A percentile compares a stretch with the other conserved stretches of the same genome.
Conservation (phyloP, 2,329 filamentous ascomycete genomes). For the Aspergillus carbonarius region DNA sequence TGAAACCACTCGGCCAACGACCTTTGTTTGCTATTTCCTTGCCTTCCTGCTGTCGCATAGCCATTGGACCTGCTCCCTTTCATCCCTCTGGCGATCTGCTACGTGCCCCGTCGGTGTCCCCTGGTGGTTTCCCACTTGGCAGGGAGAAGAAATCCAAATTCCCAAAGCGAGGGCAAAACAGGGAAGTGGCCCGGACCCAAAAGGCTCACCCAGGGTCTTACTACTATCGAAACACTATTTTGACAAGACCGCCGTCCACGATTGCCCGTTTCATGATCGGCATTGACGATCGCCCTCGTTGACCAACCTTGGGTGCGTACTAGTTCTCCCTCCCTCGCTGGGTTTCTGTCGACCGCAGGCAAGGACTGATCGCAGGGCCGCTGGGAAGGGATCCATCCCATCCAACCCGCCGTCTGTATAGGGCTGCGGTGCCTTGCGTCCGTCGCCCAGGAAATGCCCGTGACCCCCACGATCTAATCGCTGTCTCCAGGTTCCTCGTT, state of each 20-base stretch:
- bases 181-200: background rate
- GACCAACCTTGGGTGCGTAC: slow-evolving; percentile 19
- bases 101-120: background rate
- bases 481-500: slow-evolving; percentile 1
- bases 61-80: slow-evolving; percentile 2
- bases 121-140: background rate
- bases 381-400: slow-evolving; percentile 18
- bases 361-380: slow-evolving; percentile 23
- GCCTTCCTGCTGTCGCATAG: slow-evolving; percentile 5
- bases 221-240: slow-evolving; percentile 14
- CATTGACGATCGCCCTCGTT: slow-evolving; percentile 18
- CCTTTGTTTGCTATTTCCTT: slow-evolving; percentile 12
- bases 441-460: slow-evolving; percentile 22
- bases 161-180: background rate
- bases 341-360: slow-evolving; percentile 19
- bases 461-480: slow-evolving; percentile 16
- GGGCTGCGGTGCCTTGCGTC: slow-evolving; percentile 25
- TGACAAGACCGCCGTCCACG: slow-evolving; percentile 2
- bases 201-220: background rate
- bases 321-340: slow-evolving; percentile 19
- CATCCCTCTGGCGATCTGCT: background rate
- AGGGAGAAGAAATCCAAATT: background rate
- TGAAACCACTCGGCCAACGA: slow-evolving; percentile 4
- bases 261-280: slow-evolving; percentile 16
- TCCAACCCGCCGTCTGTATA: slow-evolving; percentile 17